Evolutionary conservation across 2,329 filamentous ascomycete species (phyloP).

Genomic region (Talaromyces sp.): DNA sequence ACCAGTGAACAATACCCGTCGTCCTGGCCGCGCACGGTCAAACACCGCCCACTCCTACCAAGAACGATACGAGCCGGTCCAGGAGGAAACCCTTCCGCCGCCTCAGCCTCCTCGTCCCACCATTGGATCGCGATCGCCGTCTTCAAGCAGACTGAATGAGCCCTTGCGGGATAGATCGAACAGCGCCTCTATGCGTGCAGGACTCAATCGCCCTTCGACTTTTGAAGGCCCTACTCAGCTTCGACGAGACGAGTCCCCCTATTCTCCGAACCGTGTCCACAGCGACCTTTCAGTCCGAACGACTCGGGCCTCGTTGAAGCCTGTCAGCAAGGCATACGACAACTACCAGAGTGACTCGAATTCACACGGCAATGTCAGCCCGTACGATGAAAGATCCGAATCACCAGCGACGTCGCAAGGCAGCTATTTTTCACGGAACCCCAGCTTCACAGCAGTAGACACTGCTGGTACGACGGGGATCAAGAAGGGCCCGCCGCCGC

Average conservation of each 20-base stretch:
- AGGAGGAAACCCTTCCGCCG: conserved; percentile 46
- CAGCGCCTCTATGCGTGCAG: conserved; percentile 42
- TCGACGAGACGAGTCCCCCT: conserved; percentile 50
- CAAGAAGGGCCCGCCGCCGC: conserved; percentile 57
- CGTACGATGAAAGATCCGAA: conserved; percentile 47
- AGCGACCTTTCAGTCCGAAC: conserved; percentile 50
- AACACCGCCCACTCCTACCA: conserved; percentile 61
- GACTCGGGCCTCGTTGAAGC: conserved; percentile 44
- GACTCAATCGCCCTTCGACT: conserved; percentile 49
- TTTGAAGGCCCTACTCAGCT: conserved; percentile 55
- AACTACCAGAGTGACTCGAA: conserved; percentile 51
- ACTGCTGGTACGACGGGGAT: not conserved
- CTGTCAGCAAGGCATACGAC: conserved; percentile 32
- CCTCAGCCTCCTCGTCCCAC: conserved; percentile 48
- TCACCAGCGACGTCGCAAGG: conserved; percentile 53
- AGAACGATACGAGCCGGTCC: conserved; percentile 54
- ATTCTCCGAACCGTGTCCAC: conserved; percentile 48
- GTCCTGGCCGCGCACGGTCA: conserved; percentile 52
- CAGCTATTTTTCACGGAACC: conserved; percentile 46
- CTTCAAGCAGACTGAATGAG: conserved; percentile 31
- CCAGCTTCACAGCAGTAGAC: conserved; percentile 46
- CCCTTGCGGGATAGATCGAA: conserved; percentile 40
- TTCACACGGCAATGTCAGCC: conserved; percentile 40
- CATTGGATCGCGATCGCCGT: conserved; percentile 46
- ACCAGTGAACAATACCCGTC: conserved; percentile 32